These are phyloP conservation scores for Aureobasidium vineae DNA, from an alignment of 2,329 filamentous ascomycete genomes.

Conservation along the genomic window DNA sequence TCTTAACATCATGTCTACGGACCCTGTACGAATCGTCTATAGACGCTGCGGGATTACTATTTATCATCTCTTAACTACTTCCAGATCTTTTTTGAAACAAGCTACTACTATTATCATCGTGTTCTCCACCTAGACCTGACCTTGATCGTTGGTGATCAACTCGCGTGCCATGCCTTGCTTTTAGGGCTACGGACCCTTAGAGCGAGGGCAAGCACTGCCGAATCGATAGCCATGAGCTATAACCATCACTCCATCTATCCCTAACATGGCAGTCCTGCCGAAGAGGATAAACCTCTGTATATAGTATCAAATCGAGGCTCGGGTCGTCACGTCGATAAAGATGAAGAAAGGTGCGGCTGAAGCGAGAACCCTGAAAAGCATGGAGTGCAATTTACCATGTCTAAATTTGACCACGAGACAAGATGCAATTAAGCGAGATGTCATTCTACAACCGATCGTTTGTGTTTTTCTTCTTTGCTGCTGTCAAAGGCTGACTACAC, in stretches of 20 bases:
- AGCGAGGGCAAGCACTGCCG: neutral
- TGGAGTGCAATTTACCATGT: conserved; percentile 7
- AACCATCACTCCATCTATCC: neutral
- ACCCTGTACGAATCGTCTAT: neutral
- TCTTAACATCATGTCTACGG: conserved; percentile 2
- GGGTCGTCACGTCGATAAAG: neutral
- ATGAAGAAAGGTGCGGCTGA: neutral
- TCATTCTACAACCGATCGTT: neutral
- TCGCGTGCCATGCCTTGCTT: neutral
- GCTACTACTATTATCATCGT: neutral
- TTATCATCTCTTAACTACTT: conserved; percentile 3
- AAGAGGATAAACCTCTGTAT: neutral
- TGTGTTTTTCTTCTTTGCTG: neutral
- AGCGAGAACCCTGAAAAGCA: conserved; percentile 7
- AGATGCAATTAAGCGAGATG: neutral
- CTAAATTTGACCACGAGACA: conserved; percentile 12
- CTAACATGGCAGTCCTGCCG: neutral
- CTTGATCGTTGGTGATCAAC: neutral
- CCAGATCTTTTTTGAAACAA: neutral
- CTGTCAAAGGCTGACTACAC: neutral
- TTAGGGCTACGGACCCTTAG: neutral
- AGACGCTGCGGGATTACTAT: neutral
- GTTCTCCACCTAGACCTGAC: neutral
- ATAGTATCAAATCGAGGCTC: conserved; percentile 10
- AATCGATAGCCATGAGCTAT: neutral